These are phyloP conservation scores for Ophiostoma pallidulum DNA, from an alignment of 2,329 filamentous ascomycete species.

Conservation along the genomic window DNA sequence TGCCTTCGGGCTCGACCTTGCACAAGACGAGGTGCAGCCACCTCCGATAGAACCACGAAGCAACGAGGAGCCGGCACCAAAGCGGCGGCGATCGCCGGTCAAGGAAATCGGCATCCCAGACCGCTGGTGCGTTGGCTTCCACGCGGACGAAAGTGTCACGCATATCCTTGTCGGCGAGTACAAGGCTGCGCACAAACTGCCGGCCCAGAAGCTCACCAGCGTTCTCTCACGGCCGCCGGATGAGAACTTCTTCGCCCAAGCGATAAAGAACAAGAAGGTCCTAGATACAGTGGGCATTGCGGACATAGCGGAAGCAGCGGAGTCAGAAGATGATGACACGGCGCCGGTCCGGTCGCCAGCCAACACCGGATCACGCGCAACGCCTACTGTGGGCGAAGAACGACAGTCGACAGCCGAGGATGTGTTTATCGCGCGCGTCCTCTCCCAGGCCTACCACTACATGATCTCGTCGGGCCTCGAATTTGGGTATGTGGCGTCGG, in stretches of 20 bases:
- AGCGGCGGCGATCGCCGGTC: background rate
- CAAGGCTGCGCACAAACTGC: conserved; percentile 8
- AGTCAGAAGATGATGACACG: background rate
- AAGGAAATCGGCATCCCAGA: conserved; percentile 1
- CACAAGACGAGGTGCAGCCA: background rate
- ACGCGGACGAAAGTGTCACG: background rate
- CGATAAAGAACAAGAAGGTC: no score
- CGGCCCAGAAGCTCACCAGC: background rate
- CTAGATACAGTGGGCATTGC: no score
- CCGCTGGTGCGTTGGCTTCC: conserved; percentile 2
- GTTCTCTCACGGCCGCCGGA: background rate
- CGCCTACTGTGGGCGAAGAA: no score
- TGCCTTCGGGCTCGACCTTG: background rate
- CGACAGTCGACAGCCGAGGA: no score
- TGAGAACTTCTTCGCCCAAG: conserved; percentile 8
- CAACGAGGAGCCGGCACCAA: no score
- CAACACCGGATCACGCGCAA: no score
- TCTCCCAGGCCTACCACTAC: conserved; percentile 11
- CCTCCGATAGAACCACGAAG: no score
- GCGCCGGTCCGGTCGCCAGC: no score
- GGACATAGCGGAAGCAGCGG: no score
- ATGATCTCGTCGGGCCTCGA: conserved; percentile 9
- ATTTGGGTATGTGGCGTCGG: conserved; percentile 8
- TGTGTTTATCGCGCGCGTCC: conserved; percentile 1
- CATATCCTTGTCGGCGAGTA: conserved; percentile 7